Conservation (phyloP, 495 filamentous ascomycete species). For the Cercophora sp. region DNA sequence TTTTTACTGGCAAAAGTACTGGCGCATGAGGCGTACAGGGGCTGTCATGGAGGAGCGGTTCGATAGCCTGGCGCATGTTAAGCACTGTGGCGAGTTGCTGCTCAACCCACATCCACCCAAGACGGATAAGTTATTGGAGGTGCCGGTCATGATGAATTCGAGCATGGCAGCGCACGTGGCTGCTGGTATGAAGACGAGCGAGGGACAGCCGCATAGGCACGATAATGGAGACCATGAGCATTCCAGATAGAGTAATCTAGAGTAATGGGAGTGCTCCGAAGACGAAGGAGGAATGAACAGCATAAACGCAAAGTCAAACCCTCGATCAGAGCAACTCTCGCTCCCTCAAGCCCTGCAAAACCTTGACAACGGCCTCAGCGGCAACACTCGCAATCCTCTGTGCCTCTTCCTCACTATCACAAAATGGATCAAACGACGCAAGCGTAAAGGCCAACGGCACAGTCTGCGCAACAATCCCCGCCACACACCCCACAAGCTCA, state of each 20-base stretch:
- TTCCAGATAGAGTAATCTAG: too few relatives aligned
- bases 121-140: constrained; percentile 8
- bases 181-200: too few relatives aligned
- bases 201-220: too few relatives aligned
- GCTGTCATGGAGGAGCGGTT: constrained; percentile 16
- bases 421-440: constrained; percentile 14
- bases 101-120: constrained; percentile 8
- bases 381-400: neutral
- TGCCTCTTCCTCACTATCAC: constrained; percentile 10
- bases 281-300: too few relatives aligned
- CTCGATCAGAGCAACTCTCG: constrained; percentile 8
- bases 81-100: constrained; percentile 12
- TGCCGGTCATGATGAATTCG: constrained; percentile 14
- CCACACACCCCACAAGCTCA: constrained; percentile 8
- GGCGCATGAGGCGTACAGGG: constrained; percentile 9
- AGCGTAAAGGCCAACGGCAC: constrained; percentile 8
- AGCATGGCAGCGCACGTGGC: constrained; percentile 5
- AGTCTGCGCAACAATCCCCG: constrained; percentile 6
- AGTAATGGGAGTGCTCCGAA: too few relatives aligned
- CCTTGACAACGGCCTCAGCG: neutral
- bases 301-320: too few relatives aligned
- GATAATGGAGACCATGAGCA: too few relatives aligned
- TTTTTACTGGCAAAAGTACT: constrained; percentile 20
- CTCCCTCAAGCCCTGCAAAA: neutral
- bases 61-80: constrained; percentile 9